Evolutionary conservation across 2,329 filamentous ascomycete species (phyloP).

Genomic region (Colletotrichum falcatum): DNA sequence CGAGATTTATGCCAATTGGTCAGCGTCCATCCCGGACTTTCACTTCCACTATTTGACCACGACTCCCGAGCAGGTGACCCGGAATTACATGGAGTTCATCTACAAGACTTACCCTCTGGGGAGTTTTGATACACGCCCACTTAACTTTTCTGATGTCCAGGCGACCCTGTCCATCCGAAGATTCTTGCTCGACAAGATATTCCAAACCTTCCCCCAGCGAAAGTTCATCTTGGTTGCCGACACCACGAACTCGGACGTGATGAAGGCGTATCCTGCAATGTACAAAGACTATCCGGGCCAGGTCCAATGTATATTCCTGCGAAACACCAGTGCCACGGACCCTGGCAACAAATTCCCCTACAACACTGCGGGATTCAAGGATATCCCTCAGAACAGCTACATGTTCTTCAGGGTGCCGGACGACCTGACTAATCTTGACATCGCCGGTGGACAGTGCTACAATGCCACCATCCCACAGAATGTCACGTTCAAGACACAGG

Average conservation of each 20-base stretch:
- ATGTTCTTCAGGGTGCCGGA: conserved; percentile 85
- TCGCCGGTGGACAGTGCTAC: conserved; percentile 75
- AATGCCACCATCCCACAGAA: conserved; percentile 76
- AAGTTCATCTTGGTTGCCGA: conserved; percentile 83
- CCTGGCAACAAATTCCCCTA: conserved; percentile 77
- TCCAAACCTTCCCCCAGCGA: conserved; percentile 79
- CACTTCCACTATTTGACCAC: conserved; percentile 89
- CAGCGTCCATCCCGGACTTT: conserved; percentile 70
- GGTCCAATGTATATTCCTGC: conserved; percentile 81
- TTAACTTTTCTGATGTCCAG: conserved; percentile 83
- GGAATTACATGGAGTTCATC: conserved; percentile 85
- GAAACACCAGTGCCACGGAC: conserved; percentile 80
- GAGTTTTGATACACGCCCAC: conserved; percentile 80
- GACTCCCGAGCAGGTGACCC: conserved; percentile 80
- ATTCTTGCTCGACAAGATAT: conserved; percentile 77
- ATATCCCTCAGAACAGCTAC: conserved; percentile 73
- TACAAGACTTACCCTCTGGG: conserved; percentile 82
- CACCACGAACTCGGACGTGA: conserved; percentile 81
- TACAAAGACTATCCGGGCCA: conserved; percentile 75
- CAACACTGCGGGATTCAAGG: conserved; percentile 78
- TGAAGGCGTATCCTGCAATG: conserved; percentile 73
- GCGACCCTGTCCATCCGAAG: conserved; percentile 79
- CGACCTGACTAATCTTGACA: conserved; percentile 74
- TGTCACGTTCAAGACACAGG: conserved; percentile 76
- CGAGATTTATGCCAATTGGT: conserved; percentile 82